Evolutionary conservation across 2,329 filamentous ascomycete species (phyloP).

Genomic region (Salinomyces thailandicus): DNA sequence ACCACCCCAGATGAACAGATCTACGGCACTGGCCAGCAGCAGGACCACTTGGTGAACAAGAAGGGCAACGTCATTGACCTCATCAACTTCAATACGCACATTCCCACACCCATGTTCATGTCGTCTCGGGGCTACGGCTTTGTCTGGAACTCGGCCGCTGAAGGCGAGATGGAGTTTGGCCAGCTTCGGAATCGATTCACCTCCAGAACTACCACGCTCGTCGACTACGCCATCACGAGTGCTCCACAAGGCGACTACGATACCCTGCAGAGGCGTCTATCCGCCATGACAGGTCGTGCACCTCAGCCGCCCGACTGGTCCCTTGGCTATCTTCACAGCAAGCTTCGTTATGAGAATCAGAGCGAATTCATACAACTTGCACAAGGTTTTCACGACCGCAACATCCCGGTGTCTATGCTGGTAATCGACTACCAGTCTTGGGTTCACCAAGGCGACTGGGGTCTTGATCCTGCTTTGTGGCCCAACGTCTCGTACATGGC

Average conservation of each 20-base stretch:
- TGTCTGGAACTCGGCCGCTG: constrained; percentile 23
- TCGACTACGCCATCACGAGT: constrained; percentile 24
- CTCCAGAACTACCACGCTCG: constrained; percentile 18
- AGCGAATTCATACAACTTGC: constrained; percentile 22
- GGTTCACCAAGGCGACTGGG: constrained; percentile 25
- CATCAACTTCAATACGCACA: constrained; percentile 25
- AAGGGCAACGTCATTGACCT: constrained; percentile 24
- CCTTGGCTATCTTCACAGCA: constrained; percentile 24
- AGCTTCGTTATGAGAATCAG: constrained; percentile 26
- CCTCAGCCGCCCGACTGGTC: constrained; percentile 23
- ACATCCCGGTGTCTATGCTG: constrained; percentile 24
- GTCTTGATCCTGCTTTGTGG: constrained; percentile 21
- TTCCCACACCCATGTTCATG: constrained; percentile 24
- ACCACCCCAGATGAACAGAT: constrained; percentile 26
- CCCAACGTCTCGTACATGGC: constrained; percentile 22
- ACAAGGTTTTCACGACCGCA: constrained; percentile 20
- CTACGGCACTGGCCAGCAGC: constrained; percentile 24
- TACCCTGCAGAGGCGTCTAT: constrained; percentile 17
- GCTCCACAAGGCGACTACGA: constrained; percentile 24
- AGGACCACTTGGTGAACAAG: constrained; percentile 25
- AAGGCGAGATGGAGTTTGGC: constrained; percentile 24
- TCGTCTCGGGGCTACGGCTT: constrained; percentile 23
- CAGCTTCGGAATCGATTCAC: constrained; percentile 20
- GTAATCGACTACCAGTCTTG: constrained; percentile 25
- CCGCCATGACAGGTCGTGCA: constrained; percentile 22